Evolutionary conservation across 1,284 basidiomycete species (phyloP), one percentile per base, ranked within the genome.

Genomic region (Porodaedalea pini): DNA sequence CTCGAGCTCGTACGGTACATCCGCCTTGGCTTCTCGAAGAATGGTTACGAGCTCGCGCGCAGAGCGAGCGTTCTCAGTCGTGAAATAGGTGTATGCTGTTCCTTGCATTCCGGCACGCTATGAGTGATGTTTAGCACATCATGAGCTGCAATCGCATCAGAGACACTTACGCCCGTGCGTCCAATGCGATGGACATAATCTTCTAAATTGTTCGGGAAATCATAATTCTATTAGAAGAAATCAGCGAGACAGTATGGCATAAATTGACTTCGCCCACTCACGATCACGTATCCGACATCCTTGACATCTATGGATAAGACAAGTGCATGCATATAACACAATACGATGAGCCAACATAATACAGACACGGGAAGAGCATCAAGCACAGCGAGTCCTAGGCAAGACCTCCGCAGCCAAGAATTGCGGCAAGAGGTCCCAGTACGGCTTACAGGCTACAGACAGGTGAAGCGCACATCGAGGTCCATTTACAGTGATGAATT

Each of bases 51-150:
- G 73, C 64, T 85, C 83, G 41, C 79, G 76, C 4, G 82, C 82
- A 60, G 71, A 70, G 71, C 80, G 81, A 56, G 75, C 73, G 73
- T 80, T 82, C 64, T 81, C 76, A 48, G 71, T 70, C 51, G 75
- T 78, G 69, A 85, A 79, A 73, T 80, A 83, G 36, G 80, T 82
- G 72, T 77, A 80, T n/a, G 80, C 78, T 29, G 76, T 76, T 61
- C 78, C 77, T 57, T 68, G 73, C 52, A 72, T 72, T 59, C 76
- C 76, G 56, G 71, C 75, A 58, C 73, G 72, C 67, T 68, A 49
- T 2, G 15, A 40, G 4, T 15, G 11, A 48, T 29, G 3, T 29
- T 39, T 34, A 37, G 25, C 11, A 54, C n/a, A 17, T 8, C 8
- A 15, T 39, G 6, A 21, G 15, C 41, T 3, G 31, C 54, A 37